Conservation (phyloP, 1,284 basidiomycete species). For the Lentinula novae-zelandiae region DNA sequence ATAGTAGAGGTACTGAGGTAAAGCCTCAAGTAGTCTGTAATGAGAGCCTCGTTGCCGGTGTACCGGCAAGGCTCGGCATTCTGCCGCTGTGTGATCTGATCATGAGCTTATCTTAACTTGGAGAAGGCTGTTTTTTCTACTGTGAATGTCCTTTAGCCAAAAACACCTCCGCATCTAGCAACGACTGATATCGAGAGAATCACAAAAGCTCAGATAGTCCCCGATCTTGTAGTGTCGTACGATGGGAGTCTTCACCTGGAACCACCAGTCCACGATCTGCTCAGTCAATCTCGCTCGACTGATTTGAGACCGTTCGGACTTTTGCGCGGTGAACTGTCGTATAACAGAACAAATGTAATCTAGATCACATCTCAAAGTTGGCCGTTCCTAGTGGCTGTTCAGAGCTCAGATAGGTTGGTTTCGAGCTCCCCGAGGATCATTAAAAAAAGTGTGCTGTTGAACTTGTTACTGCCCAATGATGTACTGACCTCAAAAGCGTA, state of each 20-base stretch:
- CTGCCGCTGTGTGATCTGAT: no score
- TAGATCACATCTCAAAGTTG: constrained; percentile 57
- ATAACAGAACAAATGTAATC: constrained; percentile 61
- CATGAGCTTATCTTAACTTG: constrained; percentile 35
- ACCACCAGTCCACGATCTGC: constrained; percentile 55
- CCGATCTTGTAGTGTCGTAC: constrained; percentile 43
- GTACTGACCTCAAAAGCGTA: not conserved
- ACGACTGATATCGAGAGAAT: constrained; percentile 48
- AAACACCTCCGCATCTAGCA: constrained; percentile 10
- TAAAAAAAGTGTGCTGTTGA: not conserved
- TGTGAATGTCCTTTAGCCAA: constrained; percentile 65
- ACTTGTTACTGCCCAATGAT: not conserved
- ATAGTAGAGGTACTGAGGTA: no score
- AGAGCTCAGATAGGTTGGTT: constrained; percentile 72
- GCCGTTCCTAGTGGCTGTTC: constrained; percentile 62
- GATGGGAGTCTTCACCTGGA: constrained; percentile 31
- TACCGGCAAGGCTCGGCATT: no score
- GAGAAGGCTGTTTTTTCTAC: constrained; percentile 63
- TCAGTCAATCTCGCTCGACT: constrained; percentile 69
- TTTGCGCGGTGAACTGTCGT: constrained; percentile 61
- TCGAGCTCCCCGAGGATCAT: constrained; percentile 34
- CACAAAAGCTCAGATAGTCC: constrained; percentile 55
- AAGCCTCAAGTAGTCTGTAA: no score
- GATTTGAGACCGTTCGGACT: constrained; percentile 52
- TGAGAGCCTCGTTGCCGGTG: no score